Evolutionary conservation across 2,329 filamentous ascomycete genomes (phyloP).

Genomic region (Penicillium sclerotiorum): DNA sequence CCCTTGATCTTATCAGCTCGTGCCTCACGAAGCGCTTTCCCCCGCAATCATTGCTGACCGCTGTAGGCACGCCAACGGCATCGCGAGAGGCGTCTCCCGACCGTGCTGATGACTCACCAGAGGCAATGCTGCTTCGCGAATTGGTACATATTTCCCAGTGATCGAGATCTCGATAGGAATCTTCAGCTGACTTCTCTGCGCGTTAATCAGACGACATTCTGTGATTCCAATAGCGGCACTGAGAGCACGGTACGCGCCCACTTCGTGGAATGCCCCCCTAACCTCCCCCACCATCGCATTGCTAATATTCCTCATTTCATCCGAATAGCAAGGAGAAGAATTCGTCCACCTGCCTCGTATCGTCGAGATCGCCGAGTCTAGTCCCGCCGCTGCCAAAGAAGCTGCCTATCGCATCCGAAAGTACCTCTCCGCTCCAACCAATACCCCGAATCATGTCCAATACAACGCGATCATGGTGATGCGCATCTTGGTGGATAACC

Average conservation of each 20-base stretch:
- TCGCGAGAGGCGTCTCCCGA: slow-evolving; percentile 24
- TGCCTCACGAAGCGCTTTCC: no score
- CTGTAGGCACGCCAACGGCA: slow-evolving; percentile 24
- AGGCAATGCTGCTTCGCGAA: slow-evolving; percentile 43
- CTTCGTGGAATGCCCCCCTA: background rate
- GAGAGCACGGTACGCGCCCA: slow-evolving; percentile 53
- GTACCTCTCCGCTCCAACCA: slow-evolving; percentile 74
- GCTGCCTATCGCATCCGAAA: slow-evolving; percentile 80
- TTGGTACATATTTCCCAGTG: slow-evolving; percentile 34
- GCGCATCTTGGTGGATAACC: slow-evolving; percentile 89
- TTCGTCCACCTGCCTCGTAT: slow-evolving; percentile 90
- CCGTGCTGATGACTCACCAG: slow-evolving; percentile 41
- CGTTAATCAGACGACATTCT: slow-evolving; percentile 67
- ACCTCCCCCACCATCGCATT: slow-evolving; percentile 3
- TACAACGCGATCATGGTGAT: slow-evolving; percentile 97
- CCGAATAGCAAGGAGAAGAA: slow-evolving; percentile 70
- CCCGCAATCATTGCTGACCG: slow-evolving; percentile 9
- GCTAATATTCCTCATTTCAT: background rate
- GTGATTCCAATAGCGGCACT: slow-evolving; percentile 67
- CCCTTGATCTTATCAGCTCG: background rate
- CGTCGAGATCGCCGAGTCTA: slow-evolving; percentile 93
- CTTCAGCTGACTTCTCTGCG: slow-evolving; percentile 8
- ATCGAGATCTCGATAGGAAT: background rate
- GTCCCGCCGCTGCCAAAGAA: slow-evolving; percentile 78
- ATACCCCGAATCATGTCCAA: slow-evolving; percentile 68